A percentile compares a stretch with the other conserved stretches of the same genome.
phyloP scores from a whole-genome alignment of 2,329 filamentous ascomycete genomes.

The Ophiostoma himal-ulmi region DNA sequence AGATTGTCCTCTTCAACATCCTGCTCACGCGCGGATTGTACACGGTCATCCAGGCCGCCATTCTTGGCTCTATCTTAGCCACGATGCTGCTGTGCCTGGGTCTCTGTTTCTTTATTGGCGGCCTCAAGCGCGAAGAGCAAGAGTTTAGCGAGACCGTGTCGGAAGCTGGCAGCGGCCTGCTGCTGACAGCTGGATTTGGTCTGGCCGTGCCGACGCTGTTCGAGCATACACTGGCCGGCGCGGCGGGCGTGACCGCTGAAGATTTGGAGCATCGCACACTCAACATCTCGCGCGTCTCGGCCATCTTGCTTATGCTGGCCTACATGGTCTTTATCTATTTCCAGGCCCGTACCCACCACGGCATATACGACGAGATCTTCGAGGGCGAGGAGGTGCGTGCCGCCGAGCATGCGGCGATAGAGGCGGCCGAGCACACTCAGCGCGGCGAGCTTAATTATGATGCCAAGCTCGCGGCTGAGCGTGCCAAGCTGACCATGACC shows the following conservation, averaged over 20 bases:
- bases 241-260: slow-evolving; percentile 27
- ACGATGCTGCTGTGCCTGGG: slow-evolving; percentile 77
- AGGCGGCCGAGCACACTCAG: slow-evolving; percentile 11
- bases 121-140: slow-evolving; percentile 61
- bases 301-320: slow-evolving; percentile 63
- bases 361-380: slow-evolving; percentile 69
- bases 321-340: slow-evolving; percentile 65
- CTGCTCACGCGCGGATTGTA: slow-evolving; percentile 52
- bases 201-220: slow-evolving; percentile 53
- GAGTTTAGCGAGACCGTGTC: slow-evolving; percentile 69
- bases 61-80: slow-evolving; percentile 75
- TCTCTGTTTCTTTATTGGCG: slow-evolving; percentile 72
- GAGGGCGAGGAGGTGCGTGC: slow-evolving; percentile 64
- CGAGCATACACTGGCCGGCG: slow-evolving; percentile 39
- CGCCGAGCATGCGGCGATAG: slow-evolving; percentile 28
- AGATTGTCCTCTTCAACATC: slow-evolving; percentile 78
- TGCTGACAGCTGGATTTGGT: slow-evolving; percentile 62
- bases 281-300: slow-evolving; percentile 63
- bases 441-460: slow-evolving; percentile 37
- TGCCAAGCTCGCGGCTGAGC: slow-evolving; percentile 38
- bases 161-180: slow-evolving; percentile 70
- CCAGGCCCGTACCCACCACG: slow-evolving; percentile 70
- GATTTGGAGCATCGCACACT: slow-evolving; percentile 50
- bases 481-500: slow-evolving; percentile 64
- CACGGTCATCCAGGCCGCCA: slow-evolving; percentile 75